Conservation (phyloP, 768 basidiomycete genomes). For the Pisolithus sp. region DNA sequence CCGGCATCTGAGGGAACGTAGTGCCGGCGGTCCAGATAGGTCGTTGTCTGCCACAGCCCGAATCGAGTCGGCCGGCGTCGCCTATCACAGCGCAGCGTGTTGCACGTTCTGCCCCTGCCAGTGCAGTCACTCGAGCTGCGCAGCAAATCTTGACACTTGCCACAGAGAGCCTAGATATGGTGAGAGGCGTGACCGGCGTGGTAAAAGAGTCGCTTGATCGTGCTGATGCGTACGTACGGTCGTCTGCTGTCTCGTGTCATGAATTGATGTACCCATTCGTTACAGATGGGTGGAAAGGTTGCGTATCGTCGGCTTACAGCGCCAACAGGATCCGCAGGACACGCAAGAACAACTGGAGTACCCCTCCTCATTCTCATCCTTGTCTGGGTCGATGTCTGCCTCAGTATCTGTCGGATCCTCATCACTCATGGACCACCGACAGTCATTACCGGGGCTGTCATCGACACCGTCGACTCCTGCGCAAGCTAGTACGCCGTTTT, state of each 20-base stretch:
- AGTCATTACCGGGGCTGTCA: slow-evolving; percentile 24
- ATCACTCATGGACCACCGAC: slow-evolving; percentile 6
- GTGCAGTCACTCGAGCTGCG: slow-evolving; percentile 66
- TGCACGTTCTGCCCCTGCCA: slow-evolving; percentile 32
- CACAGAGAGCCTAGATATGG: slow-evolving; percentile 90
- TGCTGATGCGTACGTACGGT: slow-evolving; percentile 66
- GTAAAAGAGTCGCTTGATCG: slow-evolving; percentile 83
- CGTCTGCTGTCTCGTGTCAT: slow-evolving; percentile 1
- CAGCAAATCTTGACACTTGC: slow-evolving; percentile 79
- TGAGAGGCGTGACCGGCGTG: slow-evolving; percentile 80
- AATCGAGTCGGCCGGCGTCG: slow-evolving; percentile 30
- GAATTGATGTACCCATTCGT: not conserved
- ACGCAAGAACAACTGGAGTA: slow-evolving; percentile 1
- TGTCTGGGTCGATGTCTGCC: not conserved
- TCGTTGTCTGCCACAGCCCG: slow-evolving; percentile 26
- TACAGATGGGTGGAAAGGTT: slow-evolving; percentile 78
- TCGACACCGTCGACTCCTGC: slow-evolving; percentile 27
- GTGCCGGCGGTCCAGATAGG: slow-evolving; percentile 29
- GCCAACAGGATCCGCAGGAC: slow-evolving; percentile 31
- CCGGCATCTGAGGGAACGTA: slow-evolving; percentile 34
- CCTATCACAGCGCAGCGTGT: slow-evolving; percentile 23
- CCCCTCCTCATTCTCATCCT: not conserved
- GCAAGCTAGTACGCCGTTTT: slow-evolving; percentile 18
- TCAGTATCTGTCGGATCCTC: slow-evolving; percentile 2
- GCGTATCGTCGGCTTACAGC: slow-evolving; percentile 69